A percentile compares a stretch with the other conserved stretches of the same genome.
Conservation (phyloP, 768 basidiomycete genomes). For the Mycena polygramma region DNA sequence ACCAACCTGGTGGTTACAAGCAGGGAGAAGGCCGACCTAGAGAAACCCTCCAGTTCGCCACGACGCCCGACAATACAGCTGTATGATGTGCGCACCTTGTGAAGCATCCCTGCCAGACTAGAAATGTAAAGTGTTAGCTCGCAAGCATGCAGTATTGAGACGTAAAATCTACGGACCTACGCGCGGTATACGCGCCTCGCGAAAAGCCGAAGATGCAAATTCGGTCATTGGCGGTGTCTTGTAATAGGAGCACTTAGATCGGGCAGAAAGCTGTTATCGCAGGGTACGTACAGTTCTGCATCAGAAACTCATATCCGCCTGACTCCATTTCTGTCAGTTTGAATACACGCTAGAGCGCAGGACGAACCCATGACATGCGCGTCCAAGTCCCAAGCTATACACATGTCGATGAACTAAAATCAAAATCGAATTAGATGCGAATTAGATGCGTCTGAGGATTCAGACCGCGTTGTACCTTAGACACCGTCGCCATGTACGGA, state of each 20-base stretch:
- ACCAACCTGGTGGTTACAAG: slow-evolving; percentile 53
- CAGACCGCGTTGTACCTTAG: slow-evolving; percentile 37
- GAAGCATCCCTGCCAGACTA: slow-evolving; percentile 56
- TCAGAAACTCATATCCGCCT: slow-evolving; percentile 72
- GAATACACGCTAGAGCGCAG: slow-evolving; percentile 23
- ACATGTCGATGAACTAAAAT: slow-evolving; percentile 56
- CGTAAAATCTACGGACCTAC: slow-evolving; percentile 53
- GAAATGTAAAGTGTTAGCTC: neutral
- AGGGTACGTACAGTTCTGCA: slow-evolving; percentile 64
- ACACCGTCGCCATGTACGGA: slow-evolving; percentile 53
- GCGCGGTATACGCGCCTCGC: slow-evolving; percentile 74
- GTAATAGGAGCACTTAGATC: neutral
- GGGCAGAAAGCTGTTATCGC: neutral
- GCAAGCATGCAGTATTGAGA: too few relatives aligned
- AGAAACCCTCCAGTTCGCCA: neutral
- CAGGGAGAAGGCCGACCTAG: slow-evolving; percentile 67
- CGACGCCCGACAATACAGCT: neutral
- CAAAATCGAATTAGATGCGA: neutral
- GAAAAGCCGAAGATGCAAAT: slow-evolving; percentile 67
- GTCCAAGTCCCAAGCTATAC: slow-evolving; percentile 62
- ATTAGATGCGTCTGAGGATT: neutral
- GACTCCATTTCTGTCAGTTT: neutral
- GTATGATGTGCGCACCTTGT: slow-evolving; percentile 62
- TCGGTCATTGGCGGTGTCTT: slow-evolving; percentile 54
- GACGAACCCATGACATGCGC: slow-evolving; percentile 64